phyloP scores from a whole-genome alignment of 352 stramenopile species.

The Heterotrichella gracilis region DNA sequence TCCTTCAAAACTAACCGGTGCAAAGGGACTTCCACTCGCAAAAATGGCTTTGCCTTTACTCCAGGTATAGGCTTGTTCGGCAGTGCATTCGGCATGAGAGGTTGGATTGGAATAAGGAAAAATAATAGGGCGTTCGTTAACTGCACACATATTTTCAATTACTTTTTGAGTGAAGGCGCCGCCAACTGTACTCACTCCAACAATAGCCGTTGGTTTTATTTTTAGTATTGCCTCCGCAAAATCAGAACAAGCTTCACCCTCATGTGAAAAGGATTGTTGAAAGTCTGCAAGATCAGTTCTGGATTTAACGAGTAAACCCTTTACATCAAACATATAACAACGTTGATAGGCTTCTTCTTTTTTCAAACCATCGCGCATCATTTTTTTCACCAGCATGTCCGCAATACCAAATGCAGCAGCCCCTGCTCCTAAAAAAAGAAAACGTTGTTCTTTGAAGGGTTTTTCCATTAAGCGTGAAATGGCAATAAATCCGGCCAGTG shows the following conservation, averaged over 20 bases:
- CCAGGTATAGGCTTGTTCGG: constrained; percentile 72
- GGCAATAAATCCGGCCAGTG: constrained; percentile 41
- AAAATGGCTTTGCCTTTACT: constrained; percentile 68
- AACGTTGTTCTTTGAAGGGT: constrained; percentile 36
- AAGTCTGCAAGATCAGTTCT: background rate
- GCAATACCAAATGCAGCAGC: constrained; percentile 65
- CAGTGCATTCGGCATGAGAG: constrained; percentile 65
- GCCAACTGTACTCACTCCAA: constrained; percentile 49
- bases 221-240: constrained; percentile 19
- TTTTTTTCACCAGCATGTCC: constrained; percentile 36
- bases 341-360: constrained; percentile 14
- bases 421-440: constrained; percentile 69
- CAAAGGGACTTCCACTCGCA: constrained; percentile 48
- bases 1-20: constrained; percentile 20
- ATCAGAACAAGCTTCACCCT: background rate
- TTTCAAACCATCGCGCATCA: constrained; percentile 34
- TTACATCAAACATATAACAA: constrained; percentile 18
- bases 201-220: constrained; percentile 58
- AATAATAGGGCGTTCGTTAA: constrained; percentile 54
- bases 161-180: constrained; percentile 50
- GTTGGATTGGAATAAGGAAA: constrained; percentile 83
- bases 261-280: background rate
- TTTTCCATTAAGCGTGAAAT: background rate
- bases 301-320: constrained; percentile 11
- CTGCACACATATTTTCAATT: constrained; percentile 48